phyloP scores from a whole-genome alignment of 345 rosid species.

The Trapa incisa region DNA sequence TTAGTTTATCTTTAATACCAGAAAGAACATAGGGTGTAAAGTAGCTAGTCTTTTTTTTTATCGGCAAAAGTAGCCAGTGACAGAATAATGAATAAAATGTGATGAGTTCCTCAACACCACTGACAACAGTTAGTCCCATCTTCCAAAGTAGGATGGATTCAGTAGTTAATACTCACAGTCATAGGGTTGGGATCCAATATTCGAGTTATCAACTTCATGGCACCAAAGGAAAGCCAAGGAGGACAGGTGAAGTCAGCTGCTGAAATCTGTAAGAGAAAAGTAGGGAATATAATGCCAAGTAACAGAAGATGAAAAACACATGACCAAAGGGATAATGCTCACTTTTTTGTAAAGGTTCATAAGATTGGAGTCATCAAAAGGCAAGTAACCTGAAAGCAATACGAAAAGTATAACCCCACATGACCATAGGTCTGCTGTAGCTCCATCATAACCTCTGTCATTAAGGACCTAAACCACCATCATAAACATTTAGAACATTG shows the following conservation, averaged over 20 bases:
- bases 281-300: conserved; percentile 10
- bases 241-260: conserved; percentile 90
- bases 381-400: conserved; percentile 95
- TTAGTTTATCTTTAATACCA: neutral
- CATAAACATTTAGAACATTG: neutral
- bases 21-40: neutral
- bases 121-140: neutral
- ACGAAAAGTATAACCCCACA: conserved; percentile 97
- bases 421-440: conserved; percentile 96
- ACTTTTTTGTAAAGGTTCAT: conserved; percentile 90
- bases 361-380: conserved; percentile 95
- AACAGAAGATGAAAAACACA: conserved; percentile 6
- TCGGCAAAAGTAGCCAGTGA: neutral
- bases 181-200: conserved; percentile 89
- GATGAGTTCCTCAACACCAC: neutral
- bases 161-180: conserved; percentile 50
- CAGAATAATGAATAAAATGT: neutral
- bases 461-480: conserved; percentile 61
- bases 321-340: conserved; percentile 27
- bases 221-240: conserved; percentile 81
- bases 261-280: conserved; percentile 43
- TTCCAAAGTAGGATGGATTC: neutral
- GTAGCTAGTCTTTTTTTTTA: neutral
- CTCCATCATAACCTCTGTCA: conserved; percentile 91
- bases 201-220: conserved; percentile 72